Base-by-base conservation (phyloP, 2,329 filamentous ascomycete genomes). In the Sporothrix pallida region DNA sequence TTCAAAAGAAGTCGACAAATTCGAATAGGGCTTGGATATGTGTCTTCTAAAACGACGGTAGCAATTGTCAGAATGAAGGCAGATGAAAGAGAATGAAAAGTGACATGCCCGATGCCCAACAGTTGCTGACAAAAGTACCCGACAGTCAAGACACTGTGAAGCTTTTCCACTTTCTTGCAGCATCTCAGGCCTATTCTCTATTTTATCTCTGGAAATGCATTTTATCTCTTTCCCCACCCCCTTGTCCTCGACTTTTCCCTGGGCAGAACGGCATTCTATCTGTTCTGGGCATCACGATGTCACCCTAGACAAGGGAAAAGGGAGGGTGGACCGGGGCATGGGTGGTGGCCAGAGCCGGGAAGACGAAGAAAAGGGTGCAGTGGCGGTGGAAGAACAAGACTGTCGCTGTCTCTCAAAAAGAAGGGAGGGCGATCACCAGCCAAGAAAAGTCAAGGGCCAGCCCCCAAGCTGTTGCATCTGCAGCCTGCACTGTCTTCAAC, bases 231-330 rank as follows among this genome's bases (percentile, higher is more conserved):
- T 56, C 26, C 8, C 17, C 12, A 12, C 23, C 48, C 50, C 48
- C 67, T 70, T 56, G 48, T 44, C n/a, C 26, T 20, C n/a, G 26
- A 54, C 15, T 42, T 42, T 54, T n/a, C 31, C 20, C 12, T 9
- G n/a, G 37, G 6, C 3, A 31, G 42, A 50, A 50, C 71, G 71
- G 71, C 71, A 52, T 69, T 62, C 52, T 69, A 3, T 52, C 71
- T 69, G 42, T 69, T 73, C 63, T 73, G 20, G 71, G 71, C 52
- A 6, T 46, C 63, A n/a, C 54, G 63, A 69, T 73, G 71, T 73
- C 23, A 73, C 63, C 42, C 42, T 52, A 23, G 31, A 31, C 23
- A 46, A 42, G 42, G 26, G 12, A 60, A 65, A 26, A 15, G 15
- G 3, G n/a, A 20, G 50, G 15, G 15, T 60, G 42, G 20, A 15